Percentiles rank a stretch among this genome's conserved stretches.
These are phyloP conservation scores for Chlorella vulgaris DNA, from an alignment of 139 green algal genomes.

Conservation along the genomic window DNA sequence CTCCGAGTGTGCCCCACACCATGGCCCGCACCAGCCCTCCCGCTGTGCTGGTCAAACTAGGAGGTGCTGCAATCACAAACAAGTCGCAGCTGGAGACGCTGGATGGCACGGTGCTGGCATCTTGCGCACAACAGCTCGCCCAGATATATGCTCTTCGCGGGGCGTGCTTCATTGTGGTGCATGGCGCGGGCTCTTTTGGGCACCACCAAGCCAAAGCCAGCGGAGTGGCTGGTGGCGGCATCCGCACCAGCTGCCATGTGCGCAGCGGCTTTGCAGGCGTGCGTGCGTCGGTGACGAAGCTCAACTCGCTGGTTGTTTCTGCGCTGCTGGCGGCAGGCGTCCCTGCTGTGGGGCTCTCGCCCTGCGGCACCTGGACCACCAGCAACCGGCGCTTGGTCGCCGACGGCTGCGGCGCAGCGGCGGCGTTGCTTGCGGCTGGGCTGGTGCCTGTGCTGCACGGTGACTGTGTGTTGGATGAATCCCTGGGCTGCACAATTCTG, in stretches of 20 bases:
- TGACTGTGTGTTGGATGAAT: conserved; percentile 58
- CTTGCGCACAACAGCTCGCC: neutral
- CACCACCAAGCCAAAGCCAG: conserved; percentile 56
- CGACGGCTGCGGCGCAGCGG: conserved; percentile 21
- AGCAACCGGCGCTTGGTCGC: conserved; percentile 20
- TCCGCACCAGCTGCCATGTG: conserved; percentile 8
- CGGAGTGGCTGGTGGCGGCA: conserved; percentile 49
- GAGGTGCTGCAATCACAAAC: conserved; percentile 58
- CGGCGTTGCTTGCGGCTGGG: conserved; percentile 35
- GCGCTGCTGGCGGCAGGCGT: conserved; percentile 47
- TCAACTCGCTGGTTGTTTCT: conserved; percentile 56
- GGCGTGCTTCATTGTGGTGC: conserved; percentile 56
- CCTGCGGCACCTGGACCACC: conserved; percentile 55
- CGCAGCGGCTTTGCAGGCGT: conserved; percentile 53
- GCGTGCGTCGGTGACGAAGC: conserved; percentile 55
- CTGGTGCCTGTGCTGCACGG: conserved; percentile 78
- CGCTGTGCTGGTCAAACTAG: neutral
- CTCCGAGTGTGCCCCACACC: too few relatives aligned
- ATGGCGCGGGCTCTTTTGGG: conserved; percentile 77
- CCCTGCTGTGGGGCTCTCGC: conserved; percentile 62
- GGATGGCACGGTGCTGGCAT: conserved; percentile 39
- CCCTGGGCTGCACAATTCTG: conserved; percentile 62
- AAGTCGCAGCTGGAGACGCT: conserved; percentile 62
- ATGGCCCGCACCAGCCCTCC: neutral
- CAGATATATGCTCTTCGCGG: neutral